phyloP scores from a whole-genome alignment of 257 asterid genomes.

The Capsicum chinense region DNA sequence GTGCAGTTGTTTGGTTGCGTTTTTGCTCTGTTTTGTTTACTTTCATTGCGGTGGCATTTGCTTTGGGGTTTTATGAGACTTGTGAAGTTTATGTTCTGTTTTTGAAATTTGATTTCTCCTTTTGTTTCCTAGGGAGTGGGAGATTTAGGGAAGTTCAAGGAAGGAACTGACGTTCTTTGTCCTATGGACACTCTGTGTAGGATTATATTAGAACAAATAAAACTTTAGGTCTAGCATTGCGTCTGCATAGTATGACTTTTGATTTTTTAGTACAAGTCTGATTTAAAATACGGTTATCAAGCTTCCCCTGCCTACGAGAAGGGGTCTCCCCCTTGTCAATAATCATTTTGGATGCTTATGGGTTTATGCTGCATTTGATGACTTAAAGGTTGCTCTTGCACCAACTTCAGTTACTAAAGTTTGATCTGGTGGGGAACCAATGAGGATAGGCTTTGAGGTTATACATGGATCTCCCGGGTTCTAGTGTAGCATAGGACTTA shows the following conservation, averaged over 20 bases:
- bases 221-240: no score
- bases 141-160: neutral
- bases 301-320: no score
- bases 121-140: neutral
- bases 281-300: no score
- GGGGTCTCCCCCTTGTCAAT: no score
- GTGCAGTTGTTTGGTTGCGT: neutral
- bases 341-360: neutral
- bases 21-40: neutral
- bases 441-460: neutral
- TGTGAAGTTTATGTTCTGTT: neutral
- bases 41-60: neutral
- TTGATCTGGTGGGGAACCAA: constrained; percentile 8
- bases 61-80: constrained; percentile 18
- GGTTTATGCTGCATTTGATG: neutral
- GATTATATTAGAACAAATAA: no score
- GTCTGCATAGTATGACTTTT: no score
- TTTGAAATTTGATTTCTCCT: neutral
- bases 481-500: neutral
- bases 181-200: no score
- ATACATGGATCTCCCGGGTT: neutral
- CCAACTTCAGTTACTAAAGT: neutral
- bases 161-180: constrained; percentile 7
- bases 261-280: no score
- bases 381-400: neutral